phyloP scores from a whole-genome alignment of 768 basidiomycete species.

The Cyclocybe aegerita region DNA sequence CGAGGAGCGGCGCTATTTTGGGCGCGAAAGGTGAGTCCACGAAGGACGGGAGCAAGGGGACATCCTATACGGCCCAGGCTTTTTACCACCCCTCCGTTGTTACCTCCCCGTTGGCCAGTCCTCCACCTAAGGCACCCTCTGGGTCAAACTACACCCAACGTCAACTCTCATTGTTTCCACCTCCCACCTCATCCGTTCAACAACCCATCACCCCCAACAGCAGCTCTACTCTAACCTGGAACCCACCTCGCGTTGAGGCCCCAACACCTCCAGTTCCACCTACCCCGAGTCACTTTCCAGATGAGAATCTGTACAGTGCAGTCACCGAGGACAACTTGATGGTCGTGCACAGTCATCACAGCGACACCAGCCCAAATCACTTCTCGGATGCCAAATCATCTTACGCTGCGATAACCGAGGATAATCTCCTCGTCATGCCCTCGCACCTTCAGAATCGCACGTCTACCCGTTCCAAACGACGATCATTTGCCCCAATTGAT shows the following conservation, averaged over 20 bases:
- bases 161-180: neutral
- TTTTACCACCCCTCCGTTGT: conserved; percentile 16
- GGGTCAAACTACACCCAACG: conserved; percentile 4
- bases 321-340: conserved; percentile 16
- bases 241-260: too few relatives aligned
- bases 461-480: too few relatives aligned
- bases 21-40: conserved; percentile 1
- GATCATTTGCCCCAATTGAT: conserved; percentile 3
- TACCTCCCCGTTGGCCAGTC: conserved; percentile 9
- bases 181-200: neutral
- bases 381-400: neutral
- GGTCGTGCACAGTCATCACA: conserved; percentile 2
- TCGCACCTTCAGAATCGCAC: too few relatives aligned
- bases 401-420: too few relatives aligned
- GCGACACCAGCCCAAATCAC: neutral
- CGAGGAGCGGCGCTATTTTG: neutral
- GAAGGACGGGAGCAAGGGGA: neutral
- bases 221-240: too few relatives aligned
- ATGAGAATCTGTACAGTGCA: conserved; percentile 6
- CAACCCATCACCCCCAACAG: too few relatives aligned
- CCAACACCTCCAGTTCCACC: neutral
- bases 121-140: neutral
- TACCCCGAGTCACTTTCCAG: neutral
- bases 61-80: conserved; percentile 4
- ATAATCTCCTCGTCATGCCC: too few relatives aligned